These are phyloP conservation scores for Yamagishiella unicocca DNA, from an alignment of 139 green algal genomes.

Conservation along the genomic window DNA sequence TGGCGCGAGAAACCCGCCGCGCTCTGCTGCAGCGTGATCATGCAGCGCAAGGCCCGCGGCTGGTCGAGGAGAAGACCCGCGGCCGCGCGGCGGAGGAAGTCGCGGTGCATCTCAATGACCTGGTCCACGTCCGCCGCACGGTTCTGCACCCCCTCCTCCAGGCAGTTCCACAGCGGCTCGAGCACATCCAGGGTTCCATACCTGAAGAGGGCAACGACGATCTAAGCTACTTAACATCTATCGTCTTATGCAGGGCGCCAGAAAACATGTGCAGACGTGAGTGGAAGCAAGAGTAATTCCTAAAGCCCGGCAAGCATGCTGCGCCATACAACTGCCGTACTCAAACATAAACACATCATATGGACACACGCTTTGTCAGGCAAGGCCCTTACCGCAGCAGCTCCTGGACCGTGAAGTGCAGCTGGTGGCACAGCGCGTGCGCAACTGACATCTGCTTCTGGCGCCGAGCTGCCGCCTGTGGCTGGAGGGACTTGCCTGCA, in stretches of 20 bases:
- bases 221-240: no score
- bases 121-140: constrained; percentile 75
- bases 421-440: constrained; percentile 71
- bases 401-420: constrained; percentile 39
- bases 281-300: no score
- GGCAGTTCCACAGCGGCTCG: constrained; percentile 79
- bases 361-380: no score
- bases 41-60: constrained; percentile 5
- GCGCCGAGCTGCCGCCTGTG: neutral
- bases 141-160: constrained; percentile 69
- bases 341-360: no score
- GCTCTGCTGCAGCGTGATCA: constrained; percentile 19
- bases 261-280: no score
- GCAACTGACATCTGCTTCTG: constrained; percentile 56
- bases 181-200: constrained; percentile 91
- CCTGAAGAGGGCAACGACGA: no score
- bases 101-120: constrained; percentile 77
- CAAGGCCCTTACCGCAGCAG: constrained; percentile 12
- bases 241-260: no score
- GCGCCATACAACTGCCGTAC: no score
- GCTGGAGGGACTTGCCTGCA: neutral
- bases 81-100: constrained; percentile 74
- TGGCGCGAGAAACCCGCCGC: constrained; percentile 38
- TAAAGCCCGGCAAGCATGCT: no score
- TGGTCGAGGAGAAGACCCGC: constrained; percentile 73